phyloP scores from a whole-genome alignment of 768 basidiomycete species.

The Hypholoma fasciculare region DNA sequence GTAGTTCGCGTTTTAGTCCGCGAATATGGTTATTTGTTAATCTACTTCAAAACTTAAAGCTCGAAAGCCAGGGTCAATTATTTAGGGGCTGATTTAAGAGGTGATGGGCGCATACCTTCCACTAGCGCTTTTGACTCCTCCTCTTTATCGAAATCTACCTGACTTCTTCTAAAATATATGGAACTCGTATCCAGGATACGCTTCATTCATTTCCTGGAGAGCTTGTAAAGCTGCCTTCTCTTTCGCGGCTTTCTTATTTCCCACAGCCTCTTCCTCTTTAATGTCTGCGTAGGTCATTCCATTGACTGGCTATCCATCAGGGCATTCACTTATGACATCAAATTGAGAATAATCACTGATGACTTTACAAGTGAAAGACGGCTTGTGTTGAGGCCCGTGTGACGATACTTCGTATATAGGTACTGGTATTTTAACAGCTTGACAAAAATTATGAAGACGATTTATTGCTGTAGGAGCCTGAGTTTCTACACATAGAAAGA shows the following conservation, averaged over 20 bases:
- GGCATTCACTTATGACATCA: neutral
- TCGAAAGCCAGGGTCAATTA: too few relatives aligned
- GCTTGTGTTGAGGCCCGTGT: too few relatives aligned
- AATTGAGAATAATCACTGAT: neutral
- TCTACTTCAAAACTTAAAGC: too few relatives aligned
- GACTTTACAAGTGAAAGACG: neutral
- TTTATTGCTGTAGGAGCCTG: neutral
- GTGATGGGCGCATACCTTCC: neutral
- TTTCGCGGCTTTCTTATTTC: neutral
- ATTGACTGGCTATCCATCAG: too few relatives aligned
- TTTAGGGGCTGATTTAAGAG: too few relatives aligned
- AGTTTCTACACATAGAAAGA: neutral
- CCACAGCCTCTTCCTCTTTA: too few relatives aligned
- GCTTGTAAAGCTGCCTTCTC: neutral
- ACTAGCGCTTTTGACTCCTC: too few relatives aligned
- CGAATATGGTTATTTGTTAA: too few relatives aligned
- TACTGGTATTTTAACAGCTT: neutral
- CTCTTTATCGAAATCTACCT: neutral
- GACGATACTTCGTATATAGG: neutral
- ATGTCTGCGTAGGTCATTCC: too few relatives aligned
- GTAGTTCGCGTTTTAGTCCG: too few relatives aligned
- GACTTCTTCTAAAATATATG: neutral
- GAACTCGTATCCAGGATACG: neutral
- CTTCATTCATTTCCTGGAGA: neutral
- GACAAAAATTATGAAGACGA: neutral